Base-by-base conservation (phyloP, 768 basidiomycete species). In the Chalciporus sphaerocephalus region DNA sequence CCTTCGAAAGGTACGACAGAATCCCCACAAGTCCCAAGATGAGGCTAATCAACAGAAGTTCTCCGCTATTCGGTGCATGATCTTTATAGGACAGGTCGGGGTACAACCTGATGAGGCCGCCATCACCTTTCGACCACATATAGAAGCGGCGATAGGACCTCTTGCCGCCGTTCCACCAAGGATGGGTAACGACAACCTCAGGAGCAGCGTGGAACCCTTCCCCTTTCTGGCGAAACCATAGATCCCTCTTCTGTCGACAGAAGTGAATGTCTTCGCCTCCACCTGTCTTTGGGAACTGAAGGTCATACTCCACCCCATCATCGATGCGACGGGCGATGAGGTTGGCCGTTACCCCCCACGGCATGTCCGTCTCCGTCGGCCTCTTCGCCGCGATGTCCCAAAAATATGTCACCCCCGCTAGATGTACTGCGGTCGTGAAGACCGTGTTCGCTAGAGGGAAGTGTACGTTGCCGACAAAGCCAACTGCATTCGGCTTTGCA, bases 231-330 rank as follows among this genome's bases (percentile, higher is more conserved):
- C 50, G 46, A 27, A 74, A 44, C 33, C 68, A 72, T 24, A 54
- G 64, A 16, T 66, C 55, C 11, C 76, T 68, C 47, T 77, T 79
- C 48, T 59, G 60, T n/a, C 71, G 65, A 47, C 78, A 79, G 52
- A 75, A 81, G 53, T 82, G 75, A 11, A 82, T 79, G 30, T 83
- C 79, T 48, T 84, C 81, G 0, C 80, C 81, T 3, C 81, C 79
- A 1, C 80, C 79, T 4, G 80, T 83, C 62, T 79, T 81, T 3
- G 81, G 82, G 51, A 78, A 82, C 5, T 55, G 57, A 15, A 68
- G 55, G 51, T 74, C 68, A 53, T 68, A 83, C 34, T 54, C 52
- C n/a, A 80, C 67, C 0, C 65, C 69, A 36, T 80, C 78, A 2
- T 65, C 52, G 25, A 66, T 56, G 18, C 76, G 72, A 3, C 76